phyloP scores from a whole-genome alignment of 192 early-diverging fungal species.

The Backusella macrospora region DNA sequence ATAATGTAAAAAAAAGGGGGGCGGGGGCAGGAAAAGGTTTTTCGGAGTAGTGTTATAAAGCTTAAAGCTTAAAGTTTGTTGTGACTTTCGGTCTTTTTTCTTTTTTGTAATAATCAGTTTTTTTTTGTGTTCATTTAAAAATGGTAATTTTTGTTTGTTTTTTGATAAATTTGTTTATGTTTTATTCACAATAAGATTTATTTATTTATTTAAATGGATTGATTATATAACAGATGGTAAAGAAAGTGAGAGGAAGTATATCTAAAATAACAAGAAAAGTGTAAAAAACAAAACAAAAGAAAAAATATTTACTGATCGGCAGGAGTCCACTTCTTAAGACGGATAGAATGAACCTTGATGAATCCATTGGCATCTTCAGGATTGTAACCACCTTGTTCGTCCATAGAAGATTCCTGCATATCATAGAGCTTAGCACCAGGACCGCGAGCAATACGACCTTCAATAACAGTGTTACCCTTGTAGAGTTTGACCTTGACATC shows the following conservation, averaged over 20 bases:
- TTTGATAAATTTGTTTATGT: too few relatives aligned
- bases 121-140: not conserved
- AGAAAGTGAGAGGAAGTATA: not conserved
- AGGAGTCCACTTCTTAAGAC: conserved; percentile 82
- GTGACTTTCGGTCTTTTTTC: too few relatives aligned
- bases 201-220: not conserved
- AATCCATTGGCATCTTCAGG: conserved; percentile 95
- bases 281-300: not conserved
- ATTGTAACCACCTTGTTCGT: conserved; percentile 87
- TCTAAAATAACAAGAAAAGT: not conserved
- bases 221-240: conserved; percentile 6
- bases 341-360: conserved; percentile 97
- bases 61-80: too few relatives aligned
- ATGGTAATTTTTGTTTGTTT: not conserved
- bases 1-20: too few relatives aligned
- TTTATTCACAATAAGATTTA: not conserved
- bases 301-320: not conserved
- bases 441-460: conserved; percentile 80
- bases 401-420: conserved; percentile 96
- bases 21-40: too few relatives aligned
- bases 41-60: too few relatives aligned
- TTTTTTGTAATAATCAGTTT: too few relatives aligned
- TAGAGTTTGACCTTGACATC: conserved; percentile 94
- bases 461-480: conserved; percentile 91
- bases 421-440: conserved; percentile 87